Conservation (phyloP, 371 early-diverging fungal species). For the Apophysomyces trapeziformis region DNA sequence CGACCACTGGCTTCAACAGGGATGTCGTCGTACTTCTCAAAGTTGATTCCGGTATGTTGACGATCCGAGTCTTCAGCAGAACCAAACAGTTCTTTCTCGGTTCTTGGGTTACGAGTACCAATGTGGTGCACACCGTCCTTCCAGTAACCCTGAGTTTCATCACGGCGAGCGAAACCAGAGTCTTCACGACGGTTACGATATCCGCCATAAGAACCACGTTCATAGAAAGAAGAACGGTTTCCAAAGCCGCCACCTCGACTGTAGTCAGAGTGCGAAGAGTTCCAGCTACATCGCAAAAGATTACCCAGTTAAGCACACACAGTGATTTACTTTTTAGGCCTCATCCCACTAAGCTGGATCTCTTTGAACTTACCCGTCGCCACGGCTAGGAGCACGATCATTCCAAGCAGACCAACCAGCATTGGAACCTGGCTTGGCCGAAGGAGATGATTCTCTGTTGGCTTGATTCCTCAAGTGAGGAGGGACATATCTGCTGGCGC, state of each 20-base stretch:
- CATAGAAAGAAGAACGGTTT: slow-evolving; percentile 21
- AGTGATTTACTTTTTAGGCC: not conserved
- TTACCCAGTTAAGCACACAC: too few relatives aligned
- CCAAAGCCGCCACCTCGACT: slow-evolving; percentile 30
- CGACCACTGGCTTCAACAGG: slow-evolving; percentile 94
- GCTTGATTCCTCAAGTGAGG: slow-evolving; percentile 55
- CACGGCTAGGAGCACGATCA: slow-evolving; percentile 18
- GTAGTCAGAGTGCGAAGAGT: slow-evolving; percentile 57
- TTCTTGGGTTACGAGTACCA: slow-evolving; percentile 71
- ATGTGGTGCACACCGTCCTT: slow-evolving; percentile 76
- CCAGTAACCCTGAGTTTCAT: slow-evolving; percentile 67
- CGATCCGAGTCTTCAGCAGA: slow-evolving; percentile 67
- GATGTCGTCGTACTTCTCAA: slow-evolving; percentile 96
- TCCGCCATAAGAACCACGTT: slow-evolving; percentile 38
- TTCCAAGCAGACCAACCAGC: slow-evolving; percentile 27
- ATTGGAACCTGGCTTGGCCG: slow-evolving; percentile 19
- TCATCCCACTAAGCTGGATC: not conserved
- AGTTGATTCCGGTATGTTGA: slow-evolving; percentile 89
- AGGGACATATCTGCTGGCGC: slow-evolving; percentile 53
- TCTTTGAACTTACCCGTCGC: slow-evolving; percentile 20
- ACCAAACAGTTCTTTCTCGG: slow-evolving; percentile 84
- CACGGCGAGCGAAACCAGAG: slow-evolving; percentile 48
- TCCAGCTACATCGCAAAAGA: slow-evolving; percentile 42
- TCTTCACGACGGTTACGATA: slow-evolving; percentile 55
- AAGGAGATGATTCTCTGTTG: slow-evolving; percentile 19